phyloP scores from a whole-genome alignment of 768 basidiomycete species.

The Kondoa malvinella region DNA sequence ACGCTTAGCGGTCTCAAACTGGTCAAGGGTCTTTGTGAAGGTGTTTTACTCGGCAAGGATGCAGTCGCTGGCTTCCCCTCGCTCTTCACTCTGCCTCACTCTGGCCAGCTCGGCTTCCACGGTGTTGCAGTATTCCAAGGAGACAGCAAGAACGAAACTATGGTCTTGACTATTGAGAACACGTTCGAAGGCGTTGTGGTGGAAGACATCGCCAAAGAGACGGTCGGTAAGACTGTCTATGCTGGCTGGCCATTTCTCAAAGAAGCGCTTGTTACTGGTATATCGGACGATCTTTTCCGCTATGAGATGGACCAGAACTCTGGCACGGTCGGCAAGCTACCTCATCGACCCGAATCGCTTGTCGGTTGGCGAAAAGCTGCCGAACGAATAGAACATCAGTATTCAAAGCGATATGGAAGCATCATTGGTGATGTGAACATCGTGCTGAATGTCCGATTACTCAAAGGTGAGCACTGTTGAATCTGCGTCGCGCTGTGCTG shows the following conservation, averaged over 20 bases:
- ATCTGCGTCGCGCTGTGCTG: neutral
- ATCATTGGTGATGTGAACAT: conserved; percentile 65
- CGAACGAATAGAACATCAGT: conserved; percentile 60
- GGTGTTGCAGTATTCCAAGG: conserved; percentile 83
- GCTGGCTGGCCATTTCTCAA: conserved; percentile 87
- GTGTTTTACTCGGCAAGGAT: conserved; percentile 64
- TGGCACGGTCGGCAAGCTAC: conserved; percentile 46
- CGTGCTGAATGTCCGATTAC: conserved; percentile 67
- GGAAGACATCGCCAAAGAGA: conserved; percentile 53
- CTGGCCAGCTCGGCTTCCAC: conserved; percentile 59
- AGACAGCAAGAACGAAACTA: conserved; percentile 80
- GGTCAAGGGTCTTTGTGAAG: conserved; percentile 69
- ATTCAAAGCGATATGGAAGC: conserved; percentile 78
- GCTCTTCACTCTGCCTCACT: conserved; percentile 68
- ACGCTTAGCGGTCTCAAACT: conserved; percentile 66
- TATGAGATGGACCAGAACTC: conserved; percentile 42
- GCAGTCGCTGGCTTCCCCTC: conserved; percentile 95
- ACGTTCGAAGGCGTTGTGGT: conserved; percentile 39
- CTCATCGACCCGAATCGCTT: conserved; percentile 53
- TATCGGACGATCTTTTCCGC: conserved; percentile 72
- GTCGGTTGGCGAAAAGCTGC: conserved; percentile 62
- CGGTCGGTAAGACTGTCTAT: conserved; percentile 62
- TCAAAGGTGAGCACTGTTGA: conserved; percentile 50
- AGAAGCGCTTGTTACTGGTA: conserved; percentile 68
- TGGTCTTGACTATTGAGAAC: conserved; percentile 72